Evolutionary conservation across 2,329 filamentous ascomycete species (phyloP), one percentile per base, ranked within the genome.

Genomic region (Uncinocarpus reesii): DNA sequence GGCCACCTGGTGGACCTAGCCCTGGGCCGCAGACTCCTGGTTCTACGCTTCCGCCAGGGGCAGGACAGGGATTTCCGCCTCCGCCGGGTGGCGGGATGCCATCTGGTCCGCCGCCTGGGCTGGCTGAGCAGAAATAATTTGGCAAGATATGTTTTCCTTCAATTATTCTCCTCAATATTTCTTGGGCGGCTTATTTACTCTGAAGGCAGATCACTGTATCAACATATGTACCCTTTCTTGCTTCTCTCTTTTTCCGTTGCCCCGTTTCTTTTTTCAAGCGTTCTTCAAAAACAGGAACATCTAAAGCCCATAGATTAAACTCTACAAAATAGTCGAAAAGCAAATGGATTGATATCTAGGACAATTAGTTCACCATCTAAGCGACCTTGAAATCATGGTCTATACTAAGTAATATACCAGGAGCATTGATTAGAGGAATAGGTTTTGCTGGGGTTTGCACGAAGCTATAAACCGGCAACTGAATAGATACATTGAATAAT

Each of bases 31-130:
- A 43, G 2, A 16, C 28, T 35, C 56, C 61, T 7, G 55, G 53
- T 7, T 59, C 60, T 48, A 52, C 50, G 21, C 58, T 52, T 20
- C 56, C 60, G 23, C 58, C 57, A 1, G 60, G 62, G 0, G 62
- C 62, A 20, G 58, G 62, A 10, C 55, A 56, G 43, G 52, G 48
- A 15, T 45, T 36, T 36, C 42, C 42, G n/a, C 42, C 42, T 24
- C 42, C 42, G 15, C 43, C 43, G 8, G 26, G 43, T 31, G 43
- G 43, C 11, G 43, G 43, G 10, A 7, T n/a, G 10, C 24, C 16
- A 3, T 15, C 32, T 46, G 43, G 43, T 37, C 43, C 43, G 2
- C 43, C 43, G 6, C 43, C 43, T 10, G 34, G 43, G 2, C 7
- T 37, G 24, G 34, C 34, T 23, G 32, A 46, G 21, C 10, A 21